A percentile compares a stretch with the other conserved stretches of the same genome.
Conservation (phyloP, 164 flowering plant species). For the Buxus sempervirens region DNA sequence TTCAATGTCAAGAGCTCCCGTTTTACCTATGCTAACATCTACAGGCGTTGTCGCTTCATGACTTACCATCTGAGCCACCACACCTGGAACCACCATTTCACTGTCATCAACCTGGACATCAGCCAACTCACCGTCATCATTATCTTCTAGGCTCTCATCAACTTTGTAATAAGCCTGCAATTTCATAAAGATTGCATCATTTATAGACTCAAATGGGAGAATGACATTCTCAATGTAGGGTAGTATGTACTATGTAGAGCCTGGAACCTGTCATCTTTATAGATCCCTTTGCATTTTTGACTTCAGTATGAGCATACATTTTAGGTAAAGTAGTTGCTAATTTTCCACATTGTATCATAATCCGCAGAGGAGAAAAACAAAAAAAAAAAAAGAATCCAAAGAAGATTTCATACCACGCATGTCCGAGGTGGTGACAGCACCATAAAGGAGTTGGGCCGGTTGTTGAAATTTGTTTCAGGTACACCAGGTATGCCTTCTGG, state of each 20-base stretch:
- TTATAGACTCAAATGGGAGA: neutral
- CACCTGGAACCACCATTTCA: constrained; percentile 8
- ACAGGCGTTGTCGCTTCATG: constrained; percentile 13
- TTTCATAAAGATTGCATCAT: neutral
- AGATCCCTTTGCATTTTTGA: neutral
- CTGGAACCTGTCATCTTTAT: neutral
- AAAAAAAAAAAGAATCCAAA: neutral
- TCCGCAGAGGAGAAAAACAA: no score
- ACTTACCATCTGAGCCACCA: constrained; percentile 13
- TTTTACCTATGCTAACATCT: constrained; percentile 2
- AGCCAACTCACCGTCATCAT: neutral
- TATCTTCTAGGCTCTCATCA: constrained; percentile 39
- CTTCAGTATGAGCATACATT: neutral
- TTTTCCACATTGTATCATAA: no score
- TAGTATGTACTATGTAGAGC: no score
- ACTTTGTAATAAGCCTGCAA: constrained; percentile 52
- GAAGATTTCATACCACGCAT: constrained; percentile 63
- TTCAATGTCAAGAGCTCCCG: constrained; percentile 9
- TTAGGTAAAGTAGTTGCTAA: no score
- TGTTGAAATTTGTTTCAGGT: constrained; percentile 94
- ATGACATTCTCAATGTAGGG: neutral
- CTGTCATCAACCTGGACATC: neutral
- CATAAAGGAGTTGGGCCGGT: constrained; percentile 90
- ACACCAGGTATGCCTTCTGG: constrained; percentile 98
- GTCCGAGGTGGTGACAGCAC: constrained; percentile 88